phyloP scores from a whole-genome alignment of 495 filamentous ascomycete genomes.

The Annulohypoxylon stygium region DNA sequence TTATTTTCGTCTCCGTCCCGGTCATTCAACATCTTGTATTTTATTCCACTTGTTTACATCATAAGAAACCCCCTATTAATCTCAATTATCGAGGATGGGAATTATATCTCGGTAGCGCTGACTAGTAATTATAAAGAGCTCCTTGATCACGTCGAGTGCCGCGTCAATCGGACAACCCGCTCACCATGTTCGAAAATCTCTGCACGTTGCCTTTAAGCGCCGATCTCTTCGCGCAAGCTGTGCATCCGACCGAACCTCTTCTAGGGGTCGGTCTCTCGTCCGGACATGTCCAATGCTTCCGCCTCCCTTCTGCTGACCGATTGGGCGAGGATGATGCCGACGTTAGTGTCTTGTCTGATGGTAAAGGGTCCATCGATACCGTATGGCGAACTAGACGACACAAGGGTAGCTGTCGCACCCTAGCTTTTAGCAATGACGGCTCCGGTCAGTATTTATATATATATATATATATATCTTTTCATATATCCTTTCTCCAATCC shows the following conservation, averaged over 20 bases:
- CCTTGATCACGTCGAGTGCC: not conserved
- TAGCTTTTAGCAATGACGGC: constrained; percentile 83
- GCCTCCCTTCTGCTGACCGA: constrained; percentile 72
- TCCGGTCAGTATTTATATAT: constrained; percentile 55
- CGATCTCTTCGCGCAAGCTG: constrained; percentile 89
- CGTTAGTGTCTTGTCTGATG: constrained; percentile 66
- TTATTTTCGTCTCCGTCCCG: not conserved
- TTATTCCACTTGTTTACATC: not conserved
- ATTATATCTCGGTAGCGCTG: not conserved
- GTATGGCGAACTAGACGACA: constrained; percentile 90
- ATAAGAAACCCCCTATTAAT: not conserved
- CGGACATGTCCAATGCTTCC: constrained; percentile 89
- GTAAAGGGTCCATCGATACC: constrained; percentile 81
- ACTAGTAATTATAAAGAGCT: constrained; percentile 3
- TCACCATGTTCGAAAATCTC: constrained; percentile 79
- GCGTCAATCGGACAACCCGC: not conserved
- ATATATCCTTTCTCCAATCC: no score
- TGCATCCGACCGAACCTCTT: constrained; percentile 86
- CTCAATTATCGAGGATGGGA: not conserved
- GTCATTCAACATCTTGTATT: not conserved
- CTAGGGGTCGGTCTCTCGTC: constrained; percentile 85
- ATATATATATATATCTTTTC: no score
- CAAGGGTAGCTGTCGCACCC: constrained; percentile 87
- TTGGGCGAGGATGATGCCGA: constrained; percentile 60
- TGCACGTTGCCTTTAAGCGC: constrained; percentile 88